A percentile compares a stretch with the other conserved stretches of the same genome.
phyloP scores from a whole-genome alignment of 805 yeast genomes.

The Candida krabiensis region DNA sequence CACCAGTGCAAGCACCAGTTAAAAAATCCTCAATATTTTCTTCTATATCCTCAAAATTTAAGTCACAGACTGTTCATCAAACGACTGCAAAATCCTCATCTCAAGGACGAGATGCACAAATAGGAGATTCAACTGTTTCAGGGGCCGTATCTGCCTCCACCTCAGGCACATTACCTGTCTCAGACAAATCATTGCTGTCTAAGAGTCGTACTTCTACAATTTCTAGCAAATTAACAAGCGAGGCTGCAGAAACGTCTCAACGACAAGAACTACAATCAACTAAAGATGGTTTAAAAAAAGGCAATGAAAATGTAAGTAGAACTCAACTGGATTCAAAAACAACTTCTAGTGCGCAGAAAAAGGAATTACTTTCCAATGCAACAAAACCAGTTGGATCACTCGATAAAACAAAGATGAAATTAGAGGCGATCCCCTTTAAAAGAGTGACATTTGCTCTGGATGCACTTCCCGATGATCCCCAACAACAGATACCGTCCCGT shows the following conservation, averaged over 20 bases:
- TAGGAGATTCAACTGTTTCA: not conserved
- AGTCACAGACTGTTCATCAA: constrained; percentile 15
- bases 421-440: constrained; percentile 37
- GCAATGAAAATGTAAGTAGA: not conserved
- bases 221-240: not conserved
- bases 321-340: not conserved
- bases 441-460: constrained; percentile 55
- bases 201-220: not conserved
- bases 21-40: constrained; percentile 32
- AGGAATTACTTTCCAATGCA: not conserved
- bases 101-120: constrained; percentile 3
- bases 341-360: constrained; percentile 9
- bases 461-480: constrained; percentile 50
- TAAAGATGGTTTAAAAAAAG: not conserved
- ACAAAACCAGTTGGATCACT: constrained; percentile 1
- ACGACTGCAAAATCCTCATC: constrained; percentile 6
- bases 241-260: not conserved
- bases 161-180: not conserved
- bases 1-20: constrained; percentile 12
- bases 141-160: constrained; percentile 5
- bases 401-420: constrained; percentile 7
- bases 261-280: not conserved
- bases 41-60: constrained; percentile 35
- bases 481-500: constrained; percentile 61
- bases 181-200: not conserved